phyloP scores from a whole-genome alignment of 208 protist species.

The Endotrypanum monterogeii region DNA sequence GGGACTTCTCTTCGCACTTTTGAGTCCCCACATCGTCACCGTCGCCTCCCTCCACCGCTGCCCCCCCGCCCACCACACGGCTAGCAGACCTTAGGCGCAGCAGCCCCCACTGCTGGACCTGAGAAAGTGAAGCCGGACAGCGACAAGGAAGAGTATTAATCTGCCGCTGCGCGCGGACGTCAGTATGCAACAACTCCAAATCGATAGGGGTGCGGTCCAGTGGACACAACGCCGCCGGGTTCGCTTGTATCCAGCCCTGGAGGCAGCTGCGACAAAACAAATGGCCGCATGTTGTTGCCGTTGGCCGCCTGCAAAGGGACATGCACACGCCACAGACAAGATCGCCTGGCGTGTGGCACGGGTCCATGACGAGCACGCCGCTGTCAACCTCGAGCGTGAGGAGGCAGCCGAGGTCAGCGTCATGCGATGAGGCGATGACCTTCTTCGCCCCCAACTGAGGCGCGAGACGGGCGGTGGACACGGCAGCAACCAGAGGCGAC shows the following conservation, averaged over 20 bases:
- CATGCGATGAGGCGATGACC: no score
- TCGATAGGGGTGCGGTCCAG: constrained; percentile 9
- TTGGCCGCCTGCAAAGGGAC: constrained; percentile 11
- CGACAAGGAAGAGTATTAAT: constrained; percentile 10
- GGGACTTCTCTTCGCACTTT: neutral
- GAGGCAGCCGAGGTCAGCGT: constrained; percentile 3
- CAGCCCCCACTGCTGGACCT: neutral
- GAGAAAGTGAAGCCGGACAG: constrained; percentile 14
- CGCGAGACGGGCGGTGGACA: neutral
- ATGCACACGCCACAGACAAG: constrained; percentile 19
- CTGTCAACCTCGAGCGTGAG: constrained; percentile 16
- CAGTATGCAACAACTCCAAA: constrained; percentile 8
- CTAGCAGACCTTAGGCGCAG: neutral
- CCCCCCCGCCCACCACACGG: neutral
- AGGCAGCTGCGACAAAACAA: constrained; percentile 19
- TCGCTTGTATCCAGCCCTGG: constrained; percentile 10
- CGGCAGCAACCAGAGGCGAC: neutral
- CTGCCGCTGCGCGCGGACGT: constrained; percentile 21
- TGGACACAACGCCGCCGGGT: constrained; percentile 2
- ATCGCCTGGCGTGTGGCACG: constrained; percentile 1
- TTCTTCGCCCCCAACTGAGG: neutral
- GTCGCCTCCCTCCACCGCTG: neutral
- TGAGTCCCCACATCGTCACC: neutral
- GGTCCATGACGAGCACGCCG: constrained; percentile 10
- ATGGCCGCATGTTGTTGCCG: constrained; percentile 14